Evolutionary conservation across 768 basidiomycete genomes (phyloP), one percentile per base, ranked within the genome.

Genomic region (Suillus brevipes): DNA sequence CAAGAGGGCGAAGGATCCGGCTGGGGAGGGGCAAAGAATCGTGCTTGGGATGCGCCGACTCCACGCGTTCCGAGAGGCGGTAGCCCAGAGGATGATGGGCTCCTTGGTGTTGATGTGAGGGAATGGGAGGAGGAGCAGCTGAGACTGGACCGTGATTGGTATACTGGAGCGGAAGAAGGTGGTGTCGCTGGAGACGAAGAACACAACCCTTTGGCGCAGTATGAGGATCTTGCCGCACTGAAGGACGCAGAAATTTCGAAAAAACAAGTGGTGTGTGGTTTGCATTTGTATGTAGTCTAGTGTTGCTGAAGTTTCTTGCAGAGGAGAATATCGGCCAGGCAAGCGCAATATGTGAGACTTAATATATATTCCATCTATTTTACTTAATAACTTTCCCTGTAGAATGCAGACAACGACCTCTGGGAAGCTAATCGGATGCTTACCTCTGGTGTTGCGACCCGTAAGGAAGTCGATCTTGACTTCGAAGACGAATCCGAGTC

Each of bases 371-470:
- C 42, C 52, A 42, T 62, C 18, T 50, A 43, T 50, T 66, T 75
- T 50, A 72, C 16, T 28, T 40, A 5, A 71, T 73, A 36, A 70
- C 40, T 10, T 67, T 50, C 7, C 23, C 9, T 65, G 5, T 72
- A 96, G 93, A 98, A 99, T 71, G 94, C 94, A 28, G 97, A 99
- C 76, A 99, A 97, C 71, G 97, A 99, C 72, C 80, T 97, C 13
- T 99, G 97, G 97, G 97, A 99, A 81, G 92, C 92, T 9, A 99
- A 99, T 73, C 92, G 97, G 72, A 96, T 99, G 91, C 82, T 94
- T 12, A 94, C 94, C 0, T 99, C 97, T 3, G 97, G 97, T 72
- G 91, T 98, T 23, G 92, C 94, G 1, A 93, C 92, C 10, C 89
- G 92, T 40, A 91, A 88, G 69, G 82, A 87, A 4, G 85, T 99